Evolutionary conservation across 805 yeast species (phyloP), one percentile per base, ranked within the genome.

Genomic region (Hanseniaspora pseudoguilliermondii): DNA sequence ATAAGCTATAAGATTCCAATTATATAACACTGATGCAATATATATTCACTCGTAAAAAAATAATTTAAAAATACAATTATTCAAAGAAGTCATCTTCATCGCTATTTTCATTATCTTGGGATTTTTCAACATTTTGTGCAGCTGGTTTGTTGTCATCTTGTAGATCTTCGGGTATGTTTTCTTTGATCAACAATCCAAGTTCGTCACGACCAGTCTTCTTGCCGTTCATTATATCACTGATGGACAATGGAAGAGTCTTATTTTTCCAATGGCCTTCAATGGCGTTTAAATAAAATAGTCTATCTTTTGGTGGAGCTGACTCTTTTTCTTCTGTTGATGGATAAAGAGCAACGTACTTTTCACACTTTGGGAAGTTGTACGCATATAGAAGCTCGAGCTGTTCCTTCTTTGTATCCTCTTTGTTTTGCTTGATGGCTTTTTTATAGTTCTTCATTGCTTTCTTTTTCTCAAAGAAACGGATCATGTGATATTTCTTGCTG

Each of bases 391-490:
- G 69, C 62, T 89, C 95, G 9, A 82, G 69, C 62, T 82, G 83
- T 42, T 72, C 73, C 59, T 77, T 79, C 61, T 77, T 75, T 13
- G 75, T 71, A 44, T 64, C 62, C 51, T 59, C 62, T 18, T 69
- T 66, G 15, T 65, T 62, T 39, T 60, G 61, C 15, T 57, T 63
- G 20, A 64, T 63, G 32, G 64, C 64, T 57, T 73, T 71, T 60
- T 83, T 84, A 64, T 86, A 79, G 57, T 73, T 78, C 65, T 95
- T 77, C 27, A 79, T 61, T 0, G 96, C 93, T 75, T 89, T 90
- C 71, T 88, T 87, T 65, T 77, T 80, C 68, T 90, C 97, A 59
- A 93, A 87, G 66, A 93, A 93, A 61, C 91, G 78, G 49, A 93
- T 88, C 90, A 88, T 89, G 66, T 88, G 96, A 67, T 93, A 93